These are phyloP conservation scores for Penicillium fimorum DNA, from an alignment of 495 filamentous ascomycete genomes.

Conservation along the genomic window DNA sequence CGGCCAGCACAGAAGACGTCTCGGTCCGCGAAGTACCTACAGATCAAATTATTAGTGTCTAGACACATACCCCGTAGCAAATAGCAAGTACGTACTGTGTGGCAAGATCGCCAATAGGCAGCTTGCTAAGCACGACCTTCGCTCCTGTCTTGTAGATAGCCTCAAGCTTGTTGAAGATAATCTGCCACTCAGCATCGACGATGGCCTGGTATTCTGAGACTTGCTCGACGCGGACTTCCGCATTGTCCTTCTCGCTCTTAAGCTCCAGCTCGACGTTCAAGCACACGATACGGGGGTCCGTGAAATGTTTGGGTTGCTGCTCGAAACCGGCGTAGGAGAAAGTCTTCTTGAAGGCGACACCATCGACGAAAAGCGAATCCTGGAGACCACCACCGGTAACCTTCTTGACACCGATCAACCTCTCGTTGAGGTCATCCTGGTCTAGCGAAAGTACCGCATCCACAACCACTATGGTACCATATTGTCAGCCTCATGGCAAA, in stretches of 20 bases:
- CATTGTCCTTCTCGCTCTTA: constrained; percentile 98
- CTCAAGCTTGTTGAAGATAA: constrained; percentile 99
- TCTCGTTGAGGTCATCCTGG: constrained; percentile 96
- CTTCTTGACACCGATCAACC: constrained; percentile 96
- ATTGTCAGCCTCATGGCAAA: constrained; percentile 4
- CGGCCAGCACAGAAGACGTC: constrained; percentile 98
- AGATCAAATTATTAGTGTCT: constrained; percentile 10
- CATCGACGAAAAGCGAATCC: constrained; percentile 95
- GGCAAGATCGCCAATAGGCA: constrained; percentile 95
- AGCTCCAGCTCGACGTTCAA: constrained; percentile 96
- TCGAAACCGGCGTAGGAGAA: constrained; percentile 99
- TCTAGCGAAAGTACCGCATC: constrained; percentile 96
- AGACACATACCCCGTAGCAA: background rate
- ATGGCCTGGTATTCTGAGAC: constrained; percentile 99
- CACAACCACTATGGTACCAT: constrained; percentile 74
- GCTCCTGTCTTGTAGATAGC: constrained; percentile 88
- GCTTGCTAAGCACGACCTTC: constrained; percentile 93
- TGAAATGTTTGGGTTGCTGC: constrained; percentile 95
- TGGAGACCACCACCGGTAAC: constrained; percentile 94
- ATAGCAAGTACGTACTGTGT: constrained; percentile 65
- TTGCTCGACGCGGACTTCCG: constrained; percentile 95
- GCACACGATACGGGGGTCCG: constrained; percentile 90
- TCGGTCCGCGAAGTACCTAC: constrained; percentile 87
- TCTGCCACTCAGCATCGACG: constrained; percentile 99
- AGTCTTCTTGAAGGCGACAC: constrained; percentile 99